Evolutionary conservation across 1,139 yeast species (phyloP), one percentile per base, ranked within the genome.

Genomic region (Saccharomyces hybrid): DNA sequence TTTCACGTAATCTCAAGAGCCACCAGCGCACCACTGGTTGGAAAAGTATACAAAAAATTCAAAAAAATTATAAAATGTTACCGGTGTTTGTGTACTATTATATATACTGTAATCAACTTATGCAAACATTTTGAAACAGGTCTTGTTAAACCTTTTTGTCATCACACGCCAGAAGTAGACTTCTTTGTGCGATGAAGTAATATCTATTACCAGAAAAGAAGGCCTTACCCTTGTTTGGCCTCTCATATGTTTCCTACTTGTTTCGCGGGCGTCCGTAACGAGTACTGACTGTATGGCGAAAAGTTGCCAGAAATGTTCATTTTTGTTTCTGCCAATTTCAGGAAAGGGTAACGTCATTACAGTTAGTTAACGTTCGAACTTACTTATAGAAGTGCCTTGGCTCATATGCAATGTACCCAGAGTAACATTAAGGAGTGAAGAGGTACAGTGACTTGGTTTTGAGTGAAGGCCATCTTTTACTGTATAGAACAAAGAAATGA

Each of bases 401-500:
- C 26, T 16, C 9, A 16, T 14, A 38, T 38, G 20, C n/a, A 16
- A 38, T 38, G 25, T 20, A 38, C 5, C 9, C 16, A 20, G 20
- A 16, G 5, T 38, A 11, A 20, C 13, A 13, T 38, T 9, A 38
- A 38, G n/a, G 25, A 9, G 44, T 14, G 25, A 38, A 11, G 44
- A n/a, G 11, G 20, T 38, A 16, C 13, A 38, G 25, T 38, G n/a
- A 38, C 23, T 6, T 16, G 13, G 11, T 13, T 5, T 14, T 50
- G 48, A 32, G 51, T 38, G 4, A n/a, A 47, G 20, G 11, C 9
- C 3, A 16, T 38, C 11, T 9, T 47, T 8, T 47, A 28, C 13
- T 20, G 7, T 14, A 38, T 16, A 42, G 23, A 25, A n/a, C 9
- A 47, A 11, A 31, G 53, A 31, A 25, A 82, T 83, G 86, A 78